Percentiles rank a stretch among this genome's conserved stretches.
These are phyloP conservation scores for Colletotrichum sp. DNA, from an alignment of 2,329 filamentous ascomycete species.

Conservation along the genomic window DNA sequence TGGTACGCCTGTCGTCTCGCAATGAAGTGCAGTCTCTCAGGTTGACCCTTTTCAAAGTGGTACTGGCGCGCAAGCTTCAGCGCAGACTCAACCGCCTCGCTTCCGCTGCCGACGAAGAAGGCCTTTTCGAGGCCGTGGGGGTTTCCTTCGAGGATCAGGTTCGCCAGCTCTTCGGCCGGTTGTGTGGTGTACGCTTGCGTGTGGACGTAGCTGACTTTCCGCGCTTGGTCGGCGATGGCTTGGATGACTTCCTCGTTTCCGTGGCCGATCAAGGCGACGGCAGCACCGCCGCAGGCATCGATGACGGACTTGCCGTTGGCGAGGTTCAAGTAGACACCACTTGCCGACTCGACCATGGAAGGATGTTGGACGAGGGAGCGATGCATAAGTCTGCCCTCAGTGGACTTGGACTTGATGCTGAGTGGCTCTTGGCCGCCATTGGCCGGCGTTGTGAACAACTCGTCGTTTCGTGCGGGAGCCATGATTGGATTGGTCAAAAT, in stretches of 20 bases:
- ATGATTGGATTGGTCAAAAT: background rate
- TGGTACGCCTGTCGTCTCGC: slow-evolving; percentile 51
- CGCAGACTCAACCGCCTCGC: slow-evolving; percentile 49
- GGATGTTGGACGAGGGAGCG: slow-evolving; percentile 36
- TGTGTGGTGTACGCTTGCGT: slow-evolving; percentile 47
- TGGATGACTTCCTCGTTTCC: slow-evolving; percentile 30
- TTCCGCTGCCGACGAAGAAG: slow-evolving; percentile 24
- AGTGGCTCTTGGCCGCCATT: background rate
- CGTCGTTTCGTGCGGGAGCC: slow-evolving; percentile 24
- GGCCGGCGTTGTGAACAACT: background rate
- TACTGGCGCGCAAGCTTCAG: slow-evolving; percentile 56
- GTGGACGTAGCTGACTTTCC: slow-evolving; percentile 32
- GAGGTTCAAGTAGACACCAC: slow-evolving; percentile 40
- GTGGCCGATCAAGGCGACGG: slow-evolving; percentile 37
- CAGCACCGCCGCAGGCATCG: slow-evolving; percentile 41
- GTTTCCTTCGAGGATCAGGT: slow-evolving; percentile 22
- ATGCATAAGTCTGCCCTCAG: slow-evolving; percentile 32
- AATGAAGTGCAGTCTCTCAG: slow-evolving; percentile 46
- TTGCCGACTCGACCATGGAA: slow-evolving; percentile 45
- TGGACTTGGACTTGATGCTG: background rate
- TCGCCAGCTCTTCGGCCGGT: slow-evolving; percentile 35
- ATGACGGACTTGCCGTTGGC: slow-evolving; percentile 35
- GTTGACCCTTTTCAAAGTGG: slow-evolving; percentile 42
- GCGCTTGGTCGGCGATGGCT: slow-evolving; percentile 32
- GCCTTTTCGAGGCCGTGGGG: slow-evolving; percentile 21